These are phyloP conservation scores for Neurospora tetraspora DNA, from an alignment of 495 filamentous ascomycete genomes.

Conservation along the genomic window DNA sequence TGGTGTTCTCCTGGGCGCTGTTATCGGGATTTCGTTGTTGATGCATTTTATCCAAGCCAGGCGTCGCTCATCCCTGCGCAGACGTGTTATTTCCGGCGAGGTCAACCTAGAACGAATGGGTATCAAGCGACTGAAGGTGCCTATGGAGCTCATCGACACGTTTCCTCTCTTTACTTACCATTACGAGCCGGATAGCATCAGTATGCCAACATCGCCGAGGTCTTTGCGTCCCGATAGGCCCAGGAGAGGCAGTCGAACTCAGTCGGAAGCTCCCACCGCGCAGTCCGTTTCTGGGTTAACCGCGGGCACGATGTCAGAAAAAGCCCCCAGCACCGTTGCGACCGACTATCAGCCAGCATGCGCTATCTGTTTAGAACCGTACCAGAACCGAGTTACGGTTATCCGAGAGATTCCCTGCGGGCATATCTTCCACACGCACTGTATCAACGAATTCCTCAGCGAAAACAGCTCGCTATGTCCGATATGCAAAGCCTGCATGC, in stretches of 20 bases:
- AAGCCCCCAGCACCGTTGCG: constrained; percentile 13
- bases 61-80: constrained; percentile 52
- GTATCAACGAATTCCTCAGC: constrained; percentile 71
- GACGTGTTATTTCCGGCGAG: constrained; percentile 62
- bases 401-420: constrained; percentile 80
- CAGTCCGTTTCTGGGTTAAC: neutral
- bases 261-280: neutral
- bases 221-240: neutral
- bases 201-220: constrained; percentile 11
- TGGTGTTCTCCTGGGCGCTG: constrained; percentile 58
- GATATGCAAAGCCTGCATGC: constrained; percentile 69
- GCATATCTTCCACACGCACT: constrained; percentile 80
- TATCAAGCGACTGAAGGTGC: constrained; percentile 64
- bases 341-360: constrained; percentile 63
- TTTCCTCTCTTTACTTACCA: constrained; percentile 70
- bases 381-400: constrained; percentile 50
- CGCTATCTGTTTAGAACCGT: constrained; percentile 79
- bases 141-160: constrained; percentile 52
- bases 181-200: constrained; percentile 26
- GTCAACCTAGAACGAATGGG: constrained; percentile 73
- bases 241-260: constrained; percentile 3
- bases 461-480: constrained; percentile 72
- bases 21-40: constrained; percentile 50
- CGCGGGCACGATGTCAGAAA: constrained; percentile 11
- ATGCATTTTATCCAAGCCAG: constrained; percentile 69